These are phyloP conservation scores for Phyllosticta paracitricarpa DNA, from an alignment of 2,329 filamentous ascomycete species.

Conservation along the genomic window DNA sequence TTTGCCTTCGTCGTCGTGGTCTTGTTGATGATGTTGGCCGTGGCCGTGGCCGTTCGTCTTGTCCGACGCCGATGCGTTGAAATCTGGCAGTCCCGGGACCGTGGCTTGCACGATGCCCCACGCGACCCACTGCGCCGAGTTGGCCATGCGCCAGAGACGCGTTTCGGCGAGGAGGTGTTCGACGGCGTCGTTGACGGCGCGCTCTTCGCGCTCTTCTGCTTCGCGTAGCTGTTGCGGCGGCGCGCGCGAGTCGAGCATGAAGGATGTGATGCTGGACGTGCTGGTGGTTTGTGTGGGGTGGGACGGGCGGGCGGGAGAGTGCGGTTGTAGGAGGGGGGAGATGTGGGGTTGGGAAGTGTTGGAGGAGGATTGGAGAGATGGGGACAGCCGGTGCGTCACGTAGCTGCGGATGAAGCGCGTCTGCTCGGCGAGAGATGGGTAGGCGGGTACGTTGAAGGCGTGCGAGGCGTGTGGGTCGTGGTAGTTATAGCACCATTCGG, in stretches of 20 bases:
- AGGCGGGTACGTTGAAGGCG: constrained; percentile 58
- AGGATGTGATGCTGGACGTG: constrained; percentile 42
- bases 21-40: too few species aligned
- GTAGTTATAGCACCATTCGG: constrained; percentile 98
- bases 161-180: constrained; percentile 67
- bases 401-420: constrained; percentile 78
- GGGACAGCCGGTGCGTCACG: constrained; percentile 55
- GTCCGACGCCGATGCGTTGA: constrained; percentile 11
- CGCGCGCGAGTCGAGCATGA: constrained; percentile 62
- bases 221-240: constrained; percentile 27
- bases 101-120: constrained; percentile 97
- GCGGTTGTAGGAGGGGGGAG: constrained; percentile 44
- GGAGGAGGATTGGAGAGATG: too few species aligned
- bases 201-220: constrained; percentile 44
- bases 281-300: constrained; percentile 16
- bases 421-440: constrained; percentile 74
- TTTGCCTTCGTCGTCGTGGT: constrained; percentile 1
- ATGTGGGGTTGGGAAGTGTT: constrained; percentile 19
- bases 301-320: constrained; percentile 34
- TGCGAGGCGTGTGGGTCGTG: constrained; percentile 59
- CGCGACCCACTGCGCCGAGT: constrained; percentile 82
- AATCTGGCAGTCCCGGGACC: constrained; percentile 58
- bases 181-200: constrained; percentile 57
- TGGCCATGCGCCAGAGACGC: constrained; percentile 75
- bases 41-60: constrained; percentile 10